Base-by-base conservation (phyloP, 805 yeast species). In the Candida bentonensis region DNA sequence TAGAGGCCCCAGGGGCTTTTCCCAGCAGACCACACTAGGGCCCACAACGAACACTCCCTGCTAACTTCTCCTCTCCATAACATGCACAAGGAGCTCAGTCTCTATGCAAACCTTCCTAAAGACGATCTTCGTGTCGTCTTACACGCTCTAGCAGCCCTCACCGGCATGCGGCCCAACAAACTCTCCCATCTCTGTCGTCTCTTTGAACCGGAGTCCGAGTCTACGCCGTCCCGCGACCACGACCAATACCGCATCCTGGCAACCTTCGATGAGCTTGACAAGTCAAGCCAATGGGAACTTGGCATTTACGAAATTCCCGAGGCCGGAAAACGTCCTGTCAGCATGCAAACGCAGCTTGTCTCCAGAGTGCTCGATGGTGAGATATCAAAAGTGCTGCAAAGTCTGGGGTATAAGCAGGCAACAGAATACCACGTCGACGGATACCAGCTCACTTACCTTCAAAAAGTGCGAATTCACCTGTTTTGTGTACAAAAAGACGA, bases 71-170 rank as follows among this genome's bases (percentile, higher is more conserved):
- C n/a, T n/a, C n/a, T n/a, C n/a, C n/a, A n/a, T n/a, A n/a, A n/a
- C n/a, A 30, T 30, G 36, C 36, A 30, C n/a, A 30, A 30, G n/a
- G 17, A 30, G n/a, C 36, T 30, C 13, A 30, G 36, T n/a, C 36
- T 30, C 7, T 30, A 30, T 17, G 36, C 36, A 9, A n/a, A 30
- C 17, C 17, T 30, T 11, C 36, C 36, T 5, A 30, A 30, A 15
- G 36, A 30, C 17, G 36, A 30, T 17, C 36, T 30, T 5, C 7
- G 36, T 9, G 36, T 30, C 36, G 36, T 17, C 5, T 17, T 30
- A 7, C 36, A 30, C n/a, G 36, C 36, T 4, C 36, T 30, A 4
- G 36, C 36, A 5, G 36, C 36, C 17, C 36, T 30, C 17, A 30
- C 36, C 11, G 36, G 36, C 13, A 30, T 30, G 36, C 5, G 7